Base-by-base conservation (phyloP, 2,329 filamentous ascomycete species). In the Venturia pyrina region DNA sequence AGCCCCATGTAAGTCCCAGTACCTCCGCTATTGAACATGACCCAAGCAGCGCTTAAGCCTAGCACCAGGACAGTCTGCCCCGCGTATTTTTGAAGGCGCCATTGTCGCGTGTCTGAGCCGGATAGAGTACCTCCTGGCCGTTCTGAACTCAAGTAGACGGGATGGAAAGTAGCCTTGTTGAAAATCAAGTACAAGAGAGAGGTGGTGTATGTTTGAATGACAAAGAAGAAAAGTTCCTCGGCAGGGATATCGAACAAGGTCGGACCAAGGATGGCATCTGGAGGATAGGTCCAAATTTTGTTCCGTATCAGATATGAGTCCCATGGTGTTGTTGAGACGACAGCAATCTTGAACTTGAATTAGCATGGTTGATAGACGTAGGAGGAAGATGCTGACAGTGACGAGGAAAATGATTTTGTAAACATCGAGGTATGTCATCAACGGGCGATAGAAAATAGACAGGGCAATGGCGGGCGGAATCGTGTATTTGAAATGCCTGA, bases 171-270 rank as follows among this genome's bases (percentile, higher is more conserved):
- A 0, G 85, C 80, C 73, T 89, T 90, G 75, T 82, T 89, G 24
- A 87, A 73, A 1, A 90, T 75, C 11, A 89, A 79, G 71, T 91
- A 91, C 10, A 91, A 73, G 62, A 90, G 75, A 0, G 85, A 82
- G 0, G 88, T 90, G 71, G 85, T 89, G 74, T 89, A 91, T 1
- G 89, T 91, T 75, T 91, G 89, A 32, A 91, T 84, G 24, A 89
- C 76, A 73, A 91, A 91, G 80, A 91, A 91, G 76, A 91, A 91
- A 5, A 91, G 75, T 73, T 91, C 89, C 71, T 91, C 89, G 5
- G 82, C 74, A 0, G 89, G 89, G 21, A 91, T 89, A n/a, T 79
- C 78, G 70, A 84, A 84, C 19, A 90, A 72, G 1, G 80, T 87
- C 0, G 80, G 80, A 0, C 89, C 89, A 44, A 88, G 71, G 41